Evolutionary conservation across 140 eudicot species (phyloP).

Genomic region (Stevia rebaudiana): DNA sequence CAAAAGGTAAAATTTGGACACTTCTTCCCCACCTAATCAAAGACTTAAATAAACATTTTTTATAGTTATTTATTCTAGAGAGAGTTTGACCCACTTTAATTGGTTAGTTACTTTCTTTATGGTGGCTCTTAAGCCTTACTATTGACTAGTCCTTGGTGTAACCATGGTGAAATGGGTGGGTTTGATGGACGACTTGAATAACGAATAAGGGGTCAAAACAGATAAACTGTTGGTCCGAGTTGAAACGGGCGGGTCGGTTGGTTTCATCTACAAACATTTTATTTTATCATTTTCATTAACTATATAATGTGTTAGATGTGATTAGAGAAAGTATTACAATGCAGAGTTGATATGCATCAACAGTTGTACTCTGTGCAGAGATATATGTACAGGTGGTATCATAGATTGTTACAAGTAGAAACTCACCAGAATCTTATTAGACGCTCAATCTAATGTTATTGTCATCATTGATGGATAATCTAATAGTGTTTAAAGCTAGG

Average conservation of each 20-base stretch:
- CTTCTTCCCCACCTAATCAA: too few relatives aligned
- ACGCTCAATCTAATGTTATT: not conserved
- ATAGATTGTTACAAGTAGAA: slow-evolving; percentile 6
- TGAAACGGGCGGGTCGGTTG: not conserved
- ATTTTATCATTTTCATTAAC: not conserved
- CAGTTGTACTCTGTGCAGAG: slow-evolving; percentile 1
- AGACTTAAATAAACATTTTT: not conserved
- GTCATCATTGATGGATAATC: slow-evolving; percentile 9
- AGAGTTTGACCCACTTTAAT: slow-evolving; percentile 8
- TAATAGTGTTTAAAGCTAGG: slow-evolving; percentile 10
- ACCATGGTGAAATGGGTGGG: not conserved
- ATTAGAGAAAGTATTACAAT: not conserved
- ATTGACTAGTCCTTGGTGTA: not conserved
- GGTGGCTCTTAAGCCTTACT: not conserved
- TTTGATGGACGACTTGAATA: not conserved
- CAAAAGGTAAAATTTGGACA: slow-evolving; percentile 3
- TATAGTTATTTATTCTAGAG: not conserved
- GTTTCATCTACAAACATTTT: not conserved
- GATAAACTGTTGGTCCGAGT: not conserved
- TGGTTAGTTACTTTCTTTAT: not conserved
- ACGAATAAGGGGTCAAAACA: not conserved
- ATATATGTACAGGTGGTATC: not conserved
- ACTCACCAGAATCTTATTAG: not conserved
- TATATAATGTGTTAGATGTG: not conserved
- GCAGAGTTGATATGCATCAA: not conserved